Evolutionary conservation across 2,329 filamentous ascomycete species (phyloP), one percentile per base, ranked within the genome.

Genomic region (Microdochium trichocladiopsis): DNA sequence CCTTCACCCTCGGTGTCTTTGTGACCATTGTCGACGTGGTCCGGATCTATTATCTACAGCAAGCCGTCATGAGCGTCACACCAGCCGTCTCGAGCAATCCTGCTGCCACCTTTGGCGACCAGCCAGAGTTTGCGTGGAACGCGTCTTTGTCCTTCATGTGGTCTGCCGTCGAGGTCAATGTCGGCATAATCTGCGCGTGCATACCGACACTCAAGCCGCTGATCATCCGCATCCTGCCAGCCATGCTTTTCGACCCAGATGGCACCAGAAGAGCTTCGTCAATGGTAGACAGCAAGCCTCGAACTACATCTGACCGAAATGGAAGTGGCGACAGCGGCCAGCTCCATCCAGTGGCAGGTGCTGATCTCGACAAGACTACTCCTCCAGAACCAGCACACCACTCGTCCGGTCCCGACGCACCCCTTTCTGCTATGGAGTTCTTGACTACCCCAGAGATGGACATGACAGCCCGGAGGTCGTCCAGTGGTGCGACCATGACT

Each of bases 171-270:
- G 92, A 96, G 67, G 90, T 96, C 63, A 94, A 95, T 58, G 76
- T 95, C 1, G 92, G 90, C 18, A 91, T 96, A 60, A 86, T 91
- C 57, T 95, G 90, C 63, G 92, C 88, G 43, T 96, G 91, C 61
- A 88, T 96, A n/a, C 93, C 93, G 9, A 93, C 88, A 0, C 72
- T 96, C 56, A 96, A 96, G 65, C 92, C 93, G 1, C 74, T 97
- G 6, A 84, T 93, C 52, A 81, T 88, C 57, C 76, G 76, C 54
- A 74, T 83, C 50, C 68, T 83, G n/a, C 80, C 80, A 2, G 67
- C 72, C 21, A 79, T 83, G 71, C 64, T 83, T 10, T 66, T 80
- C 56, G 77, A 81, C 52, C 75, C 75, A 0, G 64, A 79, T 54
- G 72, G 72, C 45, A 75, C 72, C 14, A 57, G 63, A 4, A 62